Percentiles rank a stretch among this genome's conserved stretches.
Conservation (phyloP, 495 filamentous ascomycete genomes). For the Penicillium taxi region DNA sequence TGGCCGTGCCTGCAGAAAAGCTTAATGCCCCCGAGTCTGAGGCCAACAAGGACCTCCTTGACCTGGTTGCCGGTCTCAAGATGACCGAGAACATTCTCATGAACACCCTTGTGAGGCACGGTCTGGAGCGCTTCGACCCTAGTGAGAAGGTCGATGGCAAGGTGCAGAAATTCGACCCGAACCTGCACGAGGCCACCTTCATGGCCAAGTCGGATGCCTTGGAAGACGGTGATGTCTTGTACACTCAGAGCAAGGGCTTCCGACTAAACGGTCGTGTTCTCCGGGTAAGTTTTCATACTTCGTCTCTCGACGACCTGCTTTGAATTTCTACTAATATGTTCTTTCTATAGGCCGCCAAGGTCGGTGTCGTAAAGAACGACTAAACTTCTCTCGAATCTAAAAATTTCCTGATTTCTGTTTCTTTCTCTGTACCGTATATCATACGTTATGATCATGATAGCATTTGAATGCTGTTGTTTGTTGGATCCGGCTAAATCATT, state of each 20-base stretch:
- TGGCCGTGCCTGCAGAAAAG: conserved; percentile 66
- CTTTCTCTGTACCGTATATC: conserved; percentile 39
- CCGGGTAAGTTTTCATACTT: conserved; percentile 46
- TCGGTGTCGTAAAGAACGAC: conserved; percentile 76
- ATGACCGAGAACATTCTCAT: conserved; percentile 92
- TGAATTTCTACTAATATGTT: conserved; percentile 8
- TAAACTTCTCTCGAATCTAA: conserved; percentile 24
- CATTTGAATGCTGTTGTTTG: conserved; percentile 20
- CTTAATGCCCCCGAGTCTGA: conserved; percentile 42
- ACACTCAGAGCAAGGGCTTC: conserved; percentile 92
- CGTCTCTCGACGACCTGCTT: neutral
- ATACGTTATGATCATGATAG: conserved; percentile 29
- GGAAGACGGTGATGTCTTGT: conserved; percentile 85
- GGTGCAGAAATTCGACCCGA: conserved; percentile 75
- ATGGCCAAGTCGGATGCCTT: conserved; percentile 74
- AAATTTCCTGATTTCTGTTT: conserved; percentile 11
- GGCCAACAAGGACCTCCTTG: conserved; percentile 58
- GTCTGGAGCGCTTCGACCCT: conserved; percentile 82
- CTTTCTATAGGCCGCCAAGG: conserved; percentile 65
- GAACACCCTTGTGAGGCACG: conserved; percentile 85
- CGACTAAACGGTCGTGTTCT: conserved; percentile 81
- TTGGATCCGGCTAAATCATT: conserved; percentile 17
- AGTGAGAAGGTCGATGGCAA: conserved; percentile 48
- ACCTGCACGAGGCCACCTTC: conserved; percentile 93
- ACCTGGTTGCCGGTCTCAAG: conserved; percentile 78